These are phyloP conservation scores for Barnettozyma sucrosica DNA, from an alignment of 805 yeast genomes.

Conservation along the genomic window DNA sequence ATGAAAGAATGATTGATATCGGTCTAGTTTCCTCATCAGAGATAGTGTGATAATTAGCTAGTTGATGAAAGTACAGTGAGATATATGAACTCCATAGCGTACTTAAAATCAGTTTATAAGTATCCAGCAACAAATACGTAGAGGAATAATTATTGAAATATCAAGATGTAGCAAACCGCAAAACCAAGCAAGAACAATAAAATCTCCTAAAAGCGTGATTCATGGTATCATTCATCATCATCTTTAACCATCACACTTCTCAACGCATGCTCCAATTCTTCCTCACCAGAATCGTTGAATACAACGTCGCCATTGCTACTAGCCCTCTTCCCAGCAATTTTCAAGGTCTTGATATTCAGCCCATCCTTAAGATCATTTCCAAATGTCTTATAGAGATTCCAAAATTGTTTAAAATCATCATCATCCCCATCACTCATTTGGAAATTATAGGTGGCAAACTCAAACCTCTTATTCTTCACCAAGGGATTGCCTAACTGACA, in stretches of 20 bases:
- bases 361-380: conserved; percentile 1
- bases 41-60: background rate
- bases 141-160: no score
- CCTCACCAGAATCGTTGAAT: conserved; percentile 2
- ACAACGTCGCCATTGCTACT: conserved; percentile 1
- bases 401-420: background rate
- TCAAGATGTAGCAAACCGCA: background rate
- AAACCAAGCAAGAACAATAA: background rate
- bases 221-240: background rate
- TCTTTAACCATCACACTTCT: conserved; percentile 1
- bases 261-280: conserved; percentile 3
- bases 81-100: no score
- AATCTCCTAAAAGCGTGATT: background rate
- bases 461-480: conserved; percentile 12
- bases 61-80: background rate
- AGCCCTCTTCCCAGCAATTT: background rate
- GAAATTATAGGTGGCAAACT: conserved; percentile 12
- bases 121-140: background rate
- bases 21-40: background rate
- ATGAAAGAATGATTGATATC: background rate
- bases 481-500: conserved; percentile 27
- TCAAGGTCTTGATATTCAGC: background rate
- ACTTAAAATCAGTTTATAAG: background rate
- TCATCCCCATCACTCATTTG: background rate
- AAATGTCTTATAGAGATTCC: conserved; percentile 1